Evolutionary conservation across 2,329 filamentous ascomycete genomes (phyloP), one percentile per base, ranked within the genome.

Genomic region (Claviceps africana): DNA sequence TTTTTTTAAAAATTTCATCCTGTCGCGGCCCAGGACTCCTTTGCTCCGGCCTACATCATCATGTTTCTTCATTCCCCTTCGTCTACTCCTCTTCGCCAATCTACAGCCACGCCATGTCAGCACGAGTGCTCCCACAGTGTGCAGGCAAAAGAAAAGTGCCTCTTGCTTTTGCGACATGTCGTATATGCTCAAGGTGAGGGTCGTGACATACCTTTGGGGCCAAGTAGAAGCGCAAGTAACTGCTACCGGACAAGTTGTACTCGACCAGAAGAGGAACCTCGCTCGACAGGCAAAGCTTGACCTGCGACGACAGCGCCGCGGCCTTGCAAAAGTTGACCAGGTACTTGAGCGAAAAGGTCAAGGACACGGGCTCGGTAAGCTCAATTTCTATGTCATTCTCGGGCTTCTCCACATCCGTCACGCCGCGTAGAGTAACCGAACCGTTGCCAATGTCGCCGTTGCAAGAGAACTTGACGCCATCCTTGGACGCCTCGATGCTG

Each of bases 291-390:
- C 86, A 95, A 61, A 98, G 83, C 73, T 86, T 93, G 70, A 98
- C 94, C 59, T 79, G 77, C 60, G 70, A 74, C 40, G 90, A 91
- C 56, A 98, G 76, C 51, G 82, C 83, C 57, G 88, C 86, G 35
- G 94, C 94, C 76, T 98, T 98, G 86, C 93, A 97, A 76, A 98
- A 98, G 80, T 97, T 97, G 78, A 95, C 88, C 3, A 98, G 84
- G 74, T 98, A 98, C 76, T 98, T 98, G 64, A 98, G 85, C 35
- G 93, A 97, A 76, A 98, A 98, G 48, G 91, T 97, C 57, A 98
- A 80, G 37, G 87, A 79, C 55, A 98, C 93, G 50, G 93, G 88
- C 74, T 98, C 94, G 40, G 82, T 85, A 56, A 98, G 82, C 65
- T 89, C 82, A 68, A 98, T 96, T 58, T 88, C 80, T 62, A 97